Percentiles rank a stretch among this genome's conserved stretches.
Conservation (phyloP, 176 grass and related monocot species). For the Musa troglodytarum region DNA sequence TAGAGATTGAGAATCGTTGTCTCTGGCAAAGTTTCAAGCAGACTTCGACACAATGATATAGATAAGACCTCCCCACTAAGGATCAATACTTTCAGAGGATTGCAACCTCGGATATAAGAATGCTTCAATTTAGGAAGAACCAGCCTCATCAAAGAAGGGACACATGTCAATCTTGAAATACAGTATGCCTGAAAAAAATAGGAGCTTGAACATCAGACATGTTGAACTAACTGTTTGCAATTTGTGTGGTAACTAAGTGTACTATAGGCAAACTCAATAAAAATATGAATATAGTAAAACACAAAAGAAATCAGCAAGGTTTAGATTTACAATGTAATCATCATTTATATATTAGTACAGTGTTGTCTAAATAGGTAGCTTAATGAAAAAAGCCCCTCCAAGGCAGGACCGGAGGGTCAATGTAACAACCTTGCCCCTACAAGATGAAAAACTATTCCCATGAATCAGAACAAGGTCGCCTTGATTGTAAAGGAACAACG, state of each 20-base stretch:
- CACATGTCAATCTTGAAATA: conserved; percentile 73
- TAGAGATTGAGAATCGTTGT: conserved; percentile 75
- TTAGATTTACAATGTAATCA: background rate
- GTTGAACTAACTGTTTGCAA: background rate
- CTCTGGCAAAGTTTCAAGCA: conserved; percentile 43
- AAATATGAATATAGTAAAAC: background rate
- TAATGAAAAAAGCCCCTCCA: no score
- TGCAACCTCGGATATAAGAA: conserved; percentile 32
- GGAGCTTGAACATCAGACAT: background rate
- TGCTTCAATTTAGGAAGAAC: conserved; percentile 38
- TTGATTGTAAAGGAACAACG: background rate
- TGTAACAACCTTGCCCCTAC: no score
- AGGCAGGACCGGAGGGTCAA: no score
- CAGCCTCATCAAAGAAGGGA: conserved; percentile 68
- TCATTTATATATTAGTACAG: background rate
- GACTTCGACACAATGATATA: conserved; percentile 50
- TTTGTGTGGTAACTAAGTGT: background rate
- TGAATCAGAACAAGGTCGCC: no score
- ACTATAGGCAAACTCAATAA: background rate
- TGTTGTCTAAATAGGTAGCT: no score
- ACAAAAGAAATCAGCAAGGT: background rate
- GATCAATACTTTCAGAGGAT: conserved; percentile 55
- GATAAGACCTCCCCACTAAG: conserved; percentile 75
- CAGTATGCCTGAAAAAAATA: conserved; percentile 34
- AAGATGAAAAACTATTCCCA: no score